Evolutionary conservation across 2,329 filamentous ascomycete genomes (phyloP).

Genomic region (Paecilomyces variotii): DNA sequence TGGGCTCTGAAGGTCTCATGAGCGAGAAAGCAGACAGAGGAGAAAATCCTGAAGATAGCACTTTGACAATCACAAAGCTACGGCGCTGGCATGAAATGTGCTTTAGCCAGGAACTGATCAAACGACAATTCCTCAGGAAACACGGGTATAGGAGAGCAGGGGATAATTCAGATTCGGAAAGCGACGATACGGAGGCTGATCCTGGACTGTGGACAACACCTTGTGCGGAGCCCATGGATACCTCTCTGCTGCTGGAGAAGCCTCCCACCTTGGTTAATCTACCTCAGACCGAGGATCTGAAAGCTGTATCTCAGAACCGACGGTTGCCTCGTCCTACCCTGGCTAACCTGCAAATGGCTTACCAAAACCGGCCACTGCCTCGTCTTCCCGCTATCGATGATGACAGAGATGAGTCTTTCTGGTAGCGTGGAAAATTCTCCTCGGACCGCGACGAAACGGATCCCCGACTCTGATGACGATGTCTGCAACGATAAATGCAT

Average conservation of each 20-base stretch:
- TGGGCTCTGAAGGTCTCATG: background rate
- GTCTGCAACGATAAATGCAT: background rate
- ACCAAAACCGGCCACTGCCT: background rate
- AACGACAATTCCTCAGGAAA: background rate
- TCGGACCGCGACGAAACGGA: background rate
- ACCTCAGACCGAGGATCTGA: background rate
- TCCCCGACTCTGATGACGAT: background rate
- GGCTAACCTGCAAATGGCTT: background rate
- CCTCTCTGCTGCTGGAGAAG: background rate
- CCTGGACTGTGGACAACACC: background rate
- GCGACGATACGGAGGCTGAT: background rate
- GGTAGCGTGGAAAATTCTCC: background rate
- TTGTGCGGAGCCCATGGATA: background rate
- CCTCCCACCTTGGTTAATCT: background rate
- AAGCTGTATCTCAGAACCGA: background rate
- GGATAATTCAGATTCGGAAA: background rate
- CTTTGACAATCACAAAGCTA: background rate
- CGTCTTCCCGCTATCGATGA: background rate
- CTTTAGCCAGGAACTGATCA: background rate
- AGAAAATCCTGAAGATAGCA: background rate
- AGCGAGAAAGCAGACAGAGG: background rate
- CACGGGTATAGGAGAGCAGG: background rate
- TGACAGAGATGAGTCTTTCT: no score
- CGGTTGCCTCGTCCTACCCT: background rate
- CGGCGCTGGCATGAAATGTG: background rate